Conservation (phyloP, 768 basidiomycete genomes). For the Termitomyces sp. region DNA sequence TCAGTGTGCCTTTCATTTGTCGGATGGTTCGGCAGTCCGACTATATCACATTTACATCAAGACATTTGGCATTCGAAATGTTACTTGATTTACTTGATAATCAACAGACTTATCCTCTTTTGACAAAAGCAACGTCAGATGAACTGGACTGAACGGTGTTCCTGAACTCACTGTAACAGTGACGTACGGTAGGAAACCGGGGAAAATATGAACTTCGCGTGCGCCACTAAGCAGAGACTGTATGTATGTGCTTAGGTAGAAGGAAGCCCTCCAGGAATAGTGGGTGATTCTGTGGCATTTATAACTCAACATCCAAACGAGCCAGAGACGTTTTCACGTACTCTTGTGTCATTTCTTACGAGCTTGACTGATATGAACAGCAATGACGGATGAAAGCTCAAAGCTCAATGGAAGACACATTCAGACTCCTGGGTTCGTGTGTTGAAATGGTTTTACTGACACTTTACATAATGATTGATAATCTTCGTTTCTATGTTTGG, state of each 20-base stretch:
- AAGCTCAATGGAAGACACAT: neutral
- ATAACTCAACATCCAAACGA: neutral
- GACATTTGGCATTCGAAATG: no score
- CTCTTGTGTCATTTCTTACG: neutral
- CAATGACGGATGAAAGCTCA: no score
- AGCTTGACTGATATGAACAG: no score
- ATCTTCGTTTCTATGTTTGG: no score
- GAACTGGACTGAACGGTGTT: neutral
- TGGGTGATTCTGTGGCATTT: neutral
- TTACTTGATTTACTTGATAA: no score
- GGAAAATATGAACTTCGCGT: neutral
- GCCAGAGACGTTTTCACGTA: neutral
- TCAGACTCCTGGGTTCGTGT: neutral
- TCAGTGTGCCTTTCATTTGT: no score
- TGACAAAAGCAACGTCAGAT: neutral
- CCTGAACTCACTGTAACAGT: neutral
- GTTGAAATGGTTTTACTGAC: neutral
- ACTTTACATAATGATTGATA: neutral
- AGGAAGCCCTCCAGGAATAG: neutral
- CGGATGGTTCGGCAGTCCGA: no score
- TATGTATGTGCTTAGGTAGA: no score
- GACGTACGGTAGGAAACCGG: neutral
- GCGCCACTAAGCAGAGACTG: neutral
- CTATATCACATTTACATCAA: neutral
- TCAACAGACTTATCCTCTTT: neutral